Conservation (phyloP, 164 flowering plant species). For the Magnolia kwangsiensis region DNA sequence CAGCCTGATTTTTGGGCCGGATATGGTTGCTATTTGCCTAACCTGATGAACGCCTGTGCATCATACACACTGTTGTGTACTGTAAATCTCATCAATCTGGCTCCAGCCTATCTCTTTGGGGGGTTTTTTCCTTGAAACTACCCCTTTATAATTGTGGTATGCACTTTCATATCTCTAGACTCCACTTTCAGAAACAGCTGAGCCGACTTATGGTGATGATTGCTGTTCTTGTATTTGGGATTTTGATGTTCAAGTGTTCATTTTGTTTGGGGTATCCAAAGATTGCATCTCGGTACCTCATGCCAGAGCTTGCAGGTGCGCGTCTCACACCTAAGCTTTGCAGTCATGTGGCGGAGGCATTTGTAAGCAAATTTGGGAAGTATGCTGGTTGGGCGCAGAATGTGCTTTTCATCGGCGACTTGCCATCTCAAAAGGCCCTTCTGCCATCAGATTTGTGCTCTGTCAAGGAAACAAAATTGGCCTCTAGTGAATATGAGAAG, state of each 20-base stretch:
- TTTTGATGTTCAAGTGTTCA: too few relatives aligned
- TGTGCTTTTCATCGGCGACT: slow-evolving; percentile 79
- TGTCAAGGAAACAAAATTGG: slow-evolving; percentile 23
- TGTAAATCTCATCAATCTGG: too few relatives aligned
- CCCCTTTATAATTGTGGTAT: background rate
- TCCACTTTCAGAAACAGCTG: background rate
- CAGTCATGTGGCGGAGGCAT: slow-evolving; percentile 81
- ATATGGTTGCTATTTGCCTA: too few relatives aligned
- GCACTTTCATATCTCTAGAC: background rate
- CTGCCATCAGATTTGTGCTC: slow-evolving; percentile 34
- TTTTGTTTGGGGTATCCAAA: slow-evolving; percentile 19
- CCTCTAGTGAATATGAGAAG: slow-evolving; percentile 12
- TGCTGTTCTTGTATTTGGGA: too few relatives aligned
- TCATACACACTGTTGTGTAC: too few relatives aligned
- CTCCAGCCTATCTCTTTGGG: too few relatives aligned
- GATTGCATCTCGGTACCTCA: slow-evolving; percentile 78
- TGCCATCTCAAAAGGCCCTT: slow-evolving; percentile 72
- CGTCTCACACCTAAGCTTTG: slow-evolving; percentile 66
- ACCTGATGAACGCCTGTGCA: too few relatives aligned
- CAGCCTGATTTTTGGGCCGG: too few relatives aligned
- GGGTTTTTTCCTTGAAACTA: background rate
- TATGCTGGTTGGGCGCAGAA: slow-evolving; percentile 99
- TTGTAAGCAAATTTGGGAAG: slow-evolving; percentile 84
- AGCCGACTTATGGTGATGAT: too few relatives aligned
- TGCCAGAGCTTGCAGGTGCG: slow-evolving; percentile 88